Percentiles rank a stretch among this genome's conserved stretches.
phyloP scores from a whole-genome alignment of 2,329 filamentous ascomycete species.

The Curvularia spicifera region DNA sequence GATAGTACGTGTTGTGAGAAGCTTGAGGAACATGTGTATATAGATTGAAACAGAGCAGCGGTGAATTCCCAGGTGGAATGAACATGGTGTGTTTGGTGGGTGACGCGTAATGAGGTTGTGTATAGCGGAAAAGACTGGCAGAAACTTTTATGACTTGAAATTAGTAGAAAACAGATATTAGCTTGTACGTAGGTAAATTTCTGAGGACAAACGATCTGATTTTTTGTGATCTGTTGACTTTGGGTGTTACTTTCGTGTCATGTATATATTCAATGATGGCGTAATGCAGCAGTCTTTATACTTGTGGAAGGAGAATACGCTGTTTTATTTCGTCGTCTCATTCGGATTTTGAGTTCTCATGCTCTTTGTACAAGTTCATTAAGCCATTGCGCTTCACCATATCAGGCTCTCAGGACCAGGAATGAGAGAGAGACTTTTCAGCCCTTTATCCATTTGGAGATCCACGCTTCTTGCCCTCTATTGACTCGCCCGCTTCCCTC shows the following conservation, averaged over 20 bases:
- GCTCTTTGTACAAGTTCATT: neutral
- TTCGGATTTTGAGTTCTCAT: neutral
- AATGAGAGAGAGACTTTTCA: too few species aligned
- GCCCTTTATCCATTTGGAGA: constrained; percentile 28
- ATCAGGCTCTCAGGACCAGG: neutral
- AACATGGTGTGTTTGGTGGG: neutral
- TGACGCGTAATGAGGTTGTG: neutral
- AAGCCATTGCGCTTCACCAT: neutral
- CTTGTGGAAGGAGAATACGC: neutral
- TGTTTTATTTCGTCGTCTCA: neutral
- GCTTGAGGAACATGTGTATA: neutral
- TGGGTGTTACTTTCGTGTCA: neutral
- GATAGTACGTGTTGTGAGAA: neutral
- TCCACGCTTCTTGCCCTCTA: constrained; percentile 49
- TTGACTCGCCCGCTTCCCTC: constrained; percentile 64
- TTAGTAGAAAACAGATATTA: neutral
- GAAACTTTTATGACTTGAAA: neutral
- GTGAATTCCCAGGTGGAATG: neutral
- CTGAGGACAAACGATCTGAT: neutral
- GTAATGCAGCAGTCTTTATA: neutral
- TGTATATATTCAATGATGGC: too few species aligned
- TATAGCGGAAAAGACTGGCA: neutral
- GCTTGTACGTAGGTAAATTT: neutral
- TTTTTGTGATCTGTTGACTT: neutral
- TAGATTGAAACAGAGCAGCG: neutral